Evolutionary conservation across 2,329 filamentous ascomycete species (phyloP).

Genomic region (Dothidotthia symphoricarpi): DNA sequence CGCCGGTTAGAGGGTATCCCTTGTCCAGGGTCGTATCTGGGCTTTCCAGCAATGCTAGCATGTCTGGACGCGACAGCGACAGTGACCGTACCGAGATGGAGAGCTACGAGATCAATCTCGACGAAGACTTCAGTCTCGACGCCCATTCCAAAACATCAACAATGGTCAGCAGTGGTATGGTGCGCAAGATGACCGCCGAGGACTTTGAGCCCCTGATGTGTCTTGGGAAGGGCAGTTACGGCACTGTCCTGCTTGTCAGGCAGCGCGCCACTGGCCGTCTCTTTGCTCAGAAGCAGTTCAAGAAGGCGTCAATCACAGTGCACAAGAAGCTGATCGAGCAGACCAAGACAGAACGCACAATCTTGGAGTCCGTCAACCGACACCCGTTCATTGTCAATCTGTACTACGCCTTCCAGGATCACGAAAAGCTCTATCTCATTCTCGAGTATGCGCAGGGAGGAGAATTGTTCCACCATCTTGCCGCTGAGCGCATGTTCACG

Average conservation of each 20-base stretch:
- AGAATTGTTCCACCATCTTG: slow-evolving; percentile 93
- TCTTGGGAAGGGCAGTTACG: slow-evolving; percentile 93
- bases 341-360: slow-evolving; percentile 93
- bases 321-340: slow-evolving; percentile 96
- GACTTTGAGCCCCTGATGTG: slow-evolving; percentile 91
- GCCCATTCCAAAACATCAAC: slow-evolving; percentile 41
- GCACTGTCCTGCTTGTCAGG: slow-evolving; percentile 90
- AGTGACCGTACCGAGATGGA: slow-evolving; percentile 71
- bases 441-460: slow-evolving; percentile 97
- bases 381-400: slow-evolving; percentile 98
- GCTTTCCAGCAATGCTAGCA: slow-evolving; percentile 57
- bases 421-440: slow-evolving; percentile 95
- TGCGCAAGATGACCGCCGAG: slow-evolving; percentile 82
- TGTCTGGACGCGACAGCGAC: slow-evolving; percentile 59
- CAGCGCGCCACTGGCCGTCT: slow-evolving; percentile 83
- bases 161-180: slow-evolving; percentile 48
- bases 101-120: slow-evolving; percentile 81
- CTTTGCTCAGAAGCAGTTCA: slow-evolving; percentile 98
- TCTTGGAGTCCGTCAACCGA: slow-evolving; percentile 91
- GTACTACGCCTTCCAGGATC: slow-evolving; percentile 97
- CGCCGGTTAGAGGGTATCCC: slow-evolving; percentile 49
- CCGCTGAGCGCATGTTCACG: slow-evolving; percentile 90
- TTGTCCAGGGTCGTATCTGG: slow-evolving; percentile 35
- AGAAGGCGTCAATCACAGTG: slow-evolving; percentile 91
- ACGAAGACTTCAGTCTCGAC: slow-evolving; percentile 76